Evolutionary conservation across 495 filamentous ascomycete species (phyloP).

Genomic region (Neurospora sp.): DNA sequence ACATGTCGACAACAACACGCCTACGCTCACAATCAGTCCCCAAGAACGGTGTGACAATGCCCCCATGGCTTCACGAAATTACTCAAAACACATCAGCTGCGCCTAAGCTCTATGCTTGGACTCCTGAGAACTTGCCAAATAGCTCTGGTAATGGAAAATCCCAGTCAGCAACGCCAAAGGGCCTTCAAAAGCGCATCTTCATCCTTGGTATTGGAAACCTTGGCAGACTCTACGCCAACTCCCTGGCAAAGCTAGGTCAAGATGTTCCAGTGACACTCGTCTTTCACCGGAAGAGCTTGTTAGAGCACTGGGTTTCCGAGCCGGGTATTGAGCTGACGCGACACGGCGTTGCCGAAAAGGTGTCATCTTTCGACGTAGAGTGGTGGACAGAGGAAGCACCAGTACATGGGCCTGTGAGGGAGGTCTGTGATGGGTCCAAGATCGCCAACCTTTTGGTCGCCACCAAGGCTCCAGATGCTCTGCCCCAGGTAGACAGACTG

Average conservation of each 20-base stretch:
- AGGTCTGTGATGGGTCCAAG: slow-evolving; percentile 13
- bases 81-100: not conserved
- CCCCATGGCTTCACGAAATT: slow-evolving; percentile 1
- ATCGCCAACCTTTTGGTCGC: slow-evolving; percentile 68
- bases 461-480: slow-evolving; percentile 54
- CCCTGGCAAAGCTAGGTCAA: slow-evolving; percentile 20
- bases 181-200: slow-evolving; percentile 15
- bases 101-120: slow-evolving; percentile 26
- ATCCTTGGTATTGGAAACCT: slow-evolving; percentile 48
- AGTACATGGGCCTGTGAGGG: slow-evolving; percentile 8
- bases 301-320: slow-evolving; percentile 27
- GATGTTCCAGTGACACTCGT: slow-evolving; percentile 37
- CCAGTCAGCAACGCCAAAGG: not conserved
- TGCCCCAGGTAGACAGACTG: slow-evolving; percentile 48
- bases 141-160: not conserved
- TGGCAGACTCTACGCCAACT: slow-evolving; percentile 34
- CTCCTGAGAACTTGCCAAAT: slow-evolving; percentile 11
- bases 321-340: slow-evolving; percentile 26
- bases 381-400: slow-evolving; percentile 27
- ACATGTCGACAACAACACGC: not conserved
- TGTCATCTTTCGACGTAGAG: slow-evolving; percentile 44
- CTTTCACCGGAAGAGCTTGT: slow-evolving; percentile 27
- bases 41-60: not conserved
- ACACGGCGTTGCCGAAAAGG: slow-evolving; percentile 20
- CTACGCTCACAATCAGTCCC: not conserved